Base-by-base conservation (phyloP, 345 rosid genomes). In the Theobroma cacao region DNA sequence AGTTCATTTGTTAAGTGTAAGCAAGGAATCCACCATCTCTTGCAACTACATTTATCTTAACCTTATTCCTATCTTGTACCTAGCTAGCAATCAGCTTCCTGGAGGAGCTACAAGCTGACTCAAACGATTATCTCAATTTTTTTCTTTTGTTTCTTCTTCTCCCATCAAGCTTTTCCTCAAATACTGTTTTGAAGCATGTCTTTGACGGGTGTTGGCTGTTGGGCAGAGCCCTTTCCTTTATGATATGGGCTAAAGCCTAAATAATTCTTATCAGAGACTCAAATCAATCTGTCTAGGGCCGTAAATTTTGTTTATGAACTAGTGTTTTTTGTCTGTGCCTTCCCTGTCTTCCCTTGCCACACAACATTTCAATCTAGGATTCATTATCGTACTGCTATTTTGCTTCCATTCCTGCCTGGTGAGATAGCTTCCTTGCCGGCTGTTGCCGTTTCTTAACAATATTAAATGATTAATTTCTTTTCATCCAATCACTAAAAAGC, bases 11-110 rank as follows among this genome's bases (percentile, higher is more conserved):
- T 30, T 1, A 1, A 24, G 31, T n/a, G 58, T 13, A 84, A 86
- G 90, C 33, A 82, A 88, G 73, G 87, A 82, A 88, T 83, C 79
- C 43, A 38, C 69, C 36, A 13, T 14, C n/a, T 36, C 31, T 71
- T 56, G 52, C 18, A 2, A 22, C 36, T 55, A 53, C 77, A 33
- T 59, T 3, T 71, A 1, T 10, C 34, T 24, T 4, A 74, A 41
- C 48, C 50, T 73, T 55, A 75, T 75, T 60, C 77, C 12, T 75
- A 55, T 40, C 77, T 75, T 75, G 43, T 31, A 71, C 30, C 26
- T 18, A 7, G 18, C 60, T 30, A 31, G 28, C 24, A 47, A 15
- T 31, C 31, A 58, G 62, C 62, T 58, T 58, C 31, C 31, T 24
- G 62, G 31, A 22, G 62, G 62, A 58, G 31, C 71, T 18, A 7